Evolutionary conservation across 2,329 filamentous ascomycete genomes (phyloP), one percentile per base, ranked within the genome.

Genomic region (Teratosphaeria pseudoeucalypti): DNA sequence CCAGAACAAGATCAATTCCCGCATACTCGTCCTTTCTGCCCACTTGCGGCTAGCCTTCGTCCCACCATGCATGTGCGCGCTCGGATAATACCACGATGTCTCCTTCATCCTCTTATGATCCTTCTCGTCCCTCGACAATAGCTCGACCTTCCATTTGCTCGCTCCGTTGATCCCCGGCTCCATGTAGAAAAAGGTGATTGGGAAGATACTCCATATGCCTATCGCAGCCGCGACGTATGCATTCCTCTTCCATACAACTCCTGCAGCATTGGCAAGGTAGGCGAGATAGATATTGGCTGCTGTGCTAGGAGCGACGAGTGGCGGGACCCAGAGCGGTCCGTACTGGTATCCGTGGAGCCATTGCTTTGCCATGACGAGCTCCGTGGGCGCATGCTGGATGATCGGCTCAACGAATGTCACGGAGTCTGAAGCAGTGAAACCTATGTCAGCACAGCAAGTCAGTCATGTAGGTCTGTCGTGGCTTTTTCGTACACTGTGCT

Each of bases 301-400:
- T 4, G 72, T 69, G 19, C 71, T 69, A 7, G 71, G 66, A 39
- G 71, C 56, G 32, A 76, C 67, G 19, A 75, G 67, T 2, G 73
- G 71, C 2, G 71, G 72, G 9, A 75, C 72, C 65, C 73, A 74
- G 23, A 63, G 57, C 6, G 72, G 67, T 10, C 71, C 71, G 55
- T 71, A 70, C 60, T 71, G 70, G 61, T 76, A 75, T 34, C 73
- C 73, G 60, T 73, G 68, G 5, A 74, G 64, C 73, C 73, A 76
- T 64, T 75, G 73, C 60, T 70, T 73, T 16, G 72, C 73, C 62
- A 74, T 71, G 43, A 71, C 60, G 57, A 70, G 70, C 39, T 66
- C 59, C 47, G 65, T 66, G 6, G 64, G 63, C 27, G 72, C 72
- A 61, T 74, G 69, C 11, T 62, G 60, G 34, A 70, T 61, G 56